Percentiles rank a stretch among this genome's conserved stretches.
phyloP scores from a whole-genome alignment of 169 alveolate genomes.

The Fabrea salina region DNA sequence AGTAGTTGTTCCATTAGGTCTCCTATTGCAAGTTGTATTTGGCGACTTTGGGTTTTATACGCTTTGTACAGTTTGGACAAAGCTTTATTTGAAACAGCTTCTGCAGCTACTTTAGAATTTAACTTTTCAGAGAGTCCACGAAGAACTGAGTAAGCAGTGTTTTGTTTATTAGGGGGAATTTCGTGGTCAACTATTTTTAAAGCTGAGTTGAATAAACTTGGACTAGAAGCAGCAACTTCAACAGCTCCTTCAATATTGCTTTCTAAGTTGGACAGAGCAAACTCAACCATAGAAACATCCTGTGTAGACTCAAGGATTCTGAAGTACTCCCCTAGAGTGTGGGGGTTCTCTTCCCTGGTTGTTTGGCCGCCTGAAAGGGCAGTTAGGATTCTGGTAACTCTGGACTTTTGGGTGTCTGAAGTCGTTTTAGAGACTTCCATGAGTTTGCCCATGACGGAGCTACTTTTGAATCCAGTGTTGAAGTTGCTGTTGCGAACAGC shows the following conservation, averaged over 20 bases:
- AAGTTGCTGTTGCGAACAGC: neutral
- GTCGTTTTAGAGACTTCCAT: neutral
- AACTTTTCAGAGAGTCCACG: constrained; percentile 33
- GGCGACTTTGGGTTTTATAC: constrained; percentile 25
- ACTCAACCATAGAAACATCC: constrained; percentile 39
- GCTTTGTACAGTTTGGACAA: constrained; percentile 41
- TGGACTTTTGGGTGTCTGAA: neutral
- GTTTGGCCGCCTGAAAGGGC: no score
- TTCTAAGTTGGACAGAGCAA: constrained; percentile 49
- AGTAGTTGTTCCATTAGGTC: constrained; percentile 34
- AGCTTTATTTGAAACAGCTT: constrained; percentile 38
- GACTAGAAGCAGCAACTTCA: constrained; percentile 23
- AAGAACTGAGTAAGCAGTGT: constrained; percentile 30
- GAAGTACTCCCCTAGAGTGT: no score
- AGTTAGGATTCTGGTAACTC: constrained; percentile 2
- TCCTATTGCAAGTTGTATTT: constrained; percentile 29
- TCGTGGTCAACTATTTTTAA: constrained; percentile 41
- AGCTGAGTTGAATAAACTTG: constrained; percentile 33
- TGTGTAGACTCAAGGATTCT: no score
- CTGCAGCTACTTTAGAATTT: constrained; percentile 43
- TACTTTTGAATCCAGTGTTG: neutral
- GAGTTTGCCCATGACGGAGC: neutral
- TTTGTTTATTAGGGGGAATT: constrained; percentile 36
- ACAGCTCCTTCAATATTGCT: constrained; percentile 44
- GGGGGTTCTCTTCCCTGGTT: no score